Evolutionary conservation across 805 yeast genomes (phyloP), one percentile per base, ranked within the genome.

Genomic region (Komagataella phaffii): DNA sequence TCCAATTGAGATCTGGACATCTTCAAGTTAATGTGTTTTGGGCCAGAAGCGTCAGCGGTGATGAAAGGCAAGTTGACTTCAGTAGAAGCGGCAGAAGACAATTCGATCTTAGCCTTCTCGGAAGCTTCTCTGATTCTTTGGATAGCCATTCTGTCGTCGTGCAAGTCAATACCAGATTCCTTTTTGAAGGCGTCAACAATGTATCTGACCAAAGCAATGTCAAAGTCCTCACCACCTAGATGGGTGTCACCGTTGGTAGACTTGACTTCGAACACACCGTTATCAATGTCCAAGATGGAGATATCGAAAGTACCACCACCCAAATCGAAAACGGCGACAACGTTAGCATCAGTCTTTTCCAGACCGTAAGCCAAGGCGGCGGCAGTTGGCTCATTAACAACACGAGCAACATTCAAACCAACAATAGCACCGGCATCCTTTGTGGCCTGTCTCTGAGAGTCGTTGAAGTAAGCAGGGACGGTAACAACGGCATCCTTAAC

Each of bases 261-360:
- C 76, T 89, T 89, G 69, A 89, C 97, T 79, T 89, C 97, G 64
- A 89, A 89, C 59, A 89, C 97, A 79, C 97, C 97, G 67, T 89
- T 88, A 74, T 90, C 96, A 63, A 89, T 90, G 77, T 90, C 97
- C 67, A 89, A 79, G 68, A 89, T 87, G 62, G 97, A 89, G 72
- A 89, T 85, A 85, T 89, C 97, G 69, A 89, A 89, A 64, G 97
- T 89, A 82, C 97, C 97, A 72, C 97, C 97, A 82, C 97, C 97
- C 66, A 89, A 79, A 74, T 89, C 97, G 75, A 90, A 89, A 59
- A 89, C 97, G 56, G 97, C 97, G 62, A 89, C 95, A 56, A 68
- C 69, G 53, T 62, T 65, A 36, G 69, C 59, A 59, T 77, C 81
- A 43, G 72, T 61, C 76, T 85, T 85, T 74, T 88, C 96, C 64